Evolutionary conservation across 345 rosid genomes (phyloP).

Genomic region (Combretum micranthum): DNA sequence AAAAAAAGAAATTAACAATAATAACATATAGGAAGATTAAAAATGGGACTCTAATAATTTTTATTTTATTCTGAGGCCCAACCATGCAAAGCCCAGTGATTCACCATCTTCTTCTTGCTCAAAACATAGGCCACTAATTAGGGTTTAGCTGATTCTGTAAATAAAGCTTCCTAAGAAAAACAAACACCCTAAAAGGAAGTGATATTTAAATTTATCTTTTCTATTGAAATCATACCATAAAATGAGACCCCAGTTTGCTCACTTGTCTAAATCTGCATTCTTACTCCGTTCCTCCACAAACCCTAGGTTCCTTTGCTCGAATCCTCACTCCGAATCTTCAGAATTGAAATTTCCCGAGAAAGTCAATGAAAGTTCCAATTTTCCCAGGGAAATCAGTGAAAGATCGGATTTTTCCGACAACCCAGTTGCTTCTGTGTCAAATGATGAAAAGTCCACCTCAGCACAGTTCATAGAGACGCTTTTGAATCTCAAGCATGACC

Average conservation of each 20-base stretch:
- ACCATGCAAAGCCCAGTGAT: too few species aligned
- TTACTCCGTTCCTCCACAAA: constrained; percentile 16
- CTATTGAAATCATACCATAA: too few species aligned
- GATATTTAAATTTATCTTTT: too few species aligned
- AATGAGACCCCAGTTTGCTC: too few species aligned
- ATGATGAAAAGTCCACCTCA: constrained; percentile 2
- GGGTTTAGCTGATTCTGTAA: too few species aligned
- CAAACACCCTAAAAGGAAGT: too few species aligned
- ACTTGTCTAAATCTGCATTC: neutral
- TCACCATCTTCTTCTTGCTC: too few species aligned
- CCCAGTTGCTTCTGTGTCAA: constrained; percentile 6
- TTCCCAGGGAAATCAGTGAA: constrained; percentile 4
- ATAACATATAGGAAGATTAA: rapidly evolving
- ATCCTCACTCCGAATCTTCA: constrained; percentile 15
- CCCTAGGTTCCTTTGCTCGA: constrained; percentile 33
- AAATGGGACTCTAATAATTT: too few species aligned
- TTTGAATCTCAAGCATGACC: constrained; percentile 28
- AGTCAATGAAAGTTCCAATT: constrained; percentile 5
- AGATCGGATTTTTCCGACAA: constrained; percentile 2
- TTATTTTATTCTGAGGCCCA: too few species aligned
- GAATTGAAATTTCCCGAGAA: constrained; percentile 10
- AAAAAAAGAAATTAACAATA: too few species aligned
- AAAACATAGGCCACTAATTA: too few species aligned
- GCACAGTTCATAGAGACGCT: constrained; percentile 34
- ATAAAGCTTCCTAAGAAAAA: too few species aligned